Evolutionary conservation across 352 stramenopile genomes (phyloP), one percentile per base, ranked within the genome.

Genomic region (Globisporangium middletonii): DNA sequence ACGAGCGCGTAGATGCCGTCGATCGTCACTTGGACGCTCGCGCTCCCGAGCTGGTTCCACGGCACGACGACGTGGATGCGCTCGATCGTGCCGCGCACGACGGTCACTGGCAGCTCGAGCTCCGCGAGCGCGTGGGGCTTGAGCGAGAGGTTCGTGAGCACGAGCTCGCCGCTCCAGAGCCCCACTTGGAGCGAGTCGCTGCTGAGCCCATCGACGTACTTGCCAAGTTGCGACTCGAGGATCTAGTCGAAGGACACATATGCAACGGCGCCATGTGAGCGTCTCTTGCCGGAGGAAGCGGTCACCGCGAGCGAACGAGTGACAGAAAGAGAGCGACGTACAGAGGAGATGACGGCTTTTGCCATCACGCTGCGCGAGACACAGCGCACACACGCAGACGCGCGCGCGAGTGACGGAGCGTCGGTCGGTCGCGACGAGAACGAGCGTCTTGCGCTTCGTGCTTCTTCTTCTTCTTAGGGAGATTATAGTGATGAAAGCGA

Each of bases 41-140:
- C 73, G 51, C 74, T 89, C 26, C 82, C 83, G 26, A 94, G 58
- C 16, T 89, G 80, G 58, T 94, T 92, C 84, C 84, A 94, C n/a
- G 84, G 84, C 8, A 94, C 84, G n/a, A 84, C 68, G 49, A 94
- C 81, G 30, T 86, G 71, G 27, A 94, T 72, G 56, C 82, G 80
- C 12, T 53, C 53, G 15, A 94, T 77, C 26, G 50, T 75, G 52
- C 84, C 84, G 38, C 72, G 71, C 26, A 86, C 61, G 30, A 94
- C 71, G 12, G 71, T 64, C 48, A 94, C 73, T 23, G 84, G 84
- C 19, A 94, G 61, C 44, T 92, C 69, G 30, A 94, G 62, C 63
- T 94, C 84, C 0, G 77, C 79, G 27, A 94, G 64, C 42, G 84
- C 84, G 52, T 89, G 75, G n/a, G 82, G 75, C 59, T 92, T 92